Percentiles rank a stretch among this genome's conserved stretches.
Evolutionary conservation across 1,284 basidiomycete species (phyloP).

Genomic region (Flammula alnicola): DNA sequence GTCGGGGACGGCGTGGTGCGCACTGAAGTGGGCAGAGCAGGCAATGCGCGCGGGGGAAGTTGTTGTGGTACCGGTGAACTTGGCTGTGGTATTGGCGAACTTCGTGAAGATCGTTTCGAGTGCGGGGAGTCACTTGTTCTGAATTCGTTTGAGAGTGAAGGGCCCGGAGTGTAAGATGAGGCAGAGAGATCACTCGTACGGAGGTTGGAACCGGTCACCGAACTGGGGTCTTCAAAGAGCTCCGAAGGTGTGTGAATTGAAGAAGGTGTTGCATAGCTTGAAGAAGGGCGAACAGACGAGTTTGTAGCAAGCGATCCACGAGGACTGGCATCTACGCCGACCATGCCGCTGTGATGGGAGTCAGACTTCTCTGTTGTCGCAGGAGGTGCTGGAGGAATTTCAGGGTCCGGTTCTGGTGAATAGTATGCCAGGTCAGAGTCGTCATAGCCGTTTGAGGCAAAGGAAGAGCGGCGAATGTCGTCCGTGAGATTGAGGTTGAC

Average conservation of each 20-base stretch:
- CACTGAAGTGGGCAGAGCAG: constrained; percentile 37
- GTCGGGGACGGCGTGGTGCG: constrained; percentile 38
- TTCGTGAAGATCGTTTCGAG: constrained; percentile 35
- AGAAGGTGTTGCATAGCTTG: constrained; percentile 31
- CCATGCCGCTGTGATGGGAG: constrained; percentile 16
- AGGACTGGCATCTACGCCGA: constrained; percentile 27
- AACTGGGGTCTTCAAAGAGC: constrained; percentile 34
- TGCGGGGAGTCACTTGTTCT: constrained; percentile 28
- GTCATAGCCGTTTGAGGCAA: constrained; percentile 27
- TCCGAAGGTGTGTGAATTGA: constrained; percentile 33
- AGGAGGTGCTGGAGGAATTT: constrained; percentile 19
- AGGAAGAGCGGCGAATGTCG: constrained; percentile 30
- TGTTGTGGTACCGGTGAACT: constrained; percentile 22
- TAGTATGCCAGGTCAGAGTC: constrained; percentile 40
- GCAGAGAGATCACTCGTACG: constrained; percentile 34
- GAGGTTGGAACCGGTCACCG: constrained; percentile 28
- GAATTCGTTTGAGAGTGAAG: constrained; percentile 26
- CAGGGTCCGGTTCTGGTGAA: constrained; percentile 22
- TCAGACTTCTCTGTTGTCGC: constrained; percentile 12
- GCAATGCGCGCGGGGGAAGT: constrained; percentile 33
- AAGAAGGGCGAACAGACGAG: constrained; percentile 30
- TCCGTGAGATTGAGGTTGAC: constrained; percentile 37
- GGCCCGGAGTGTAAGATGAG: constrained; percentile 29
- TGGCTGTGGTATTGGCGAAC: constrained; percentile 16
- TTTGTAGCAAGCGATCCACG: constrained; percentile 34